Evolutionary conservation across 2,329 filamentous ascomycete species (phyloP).

Genomic region (Colletotrichum sp.): DNA sequence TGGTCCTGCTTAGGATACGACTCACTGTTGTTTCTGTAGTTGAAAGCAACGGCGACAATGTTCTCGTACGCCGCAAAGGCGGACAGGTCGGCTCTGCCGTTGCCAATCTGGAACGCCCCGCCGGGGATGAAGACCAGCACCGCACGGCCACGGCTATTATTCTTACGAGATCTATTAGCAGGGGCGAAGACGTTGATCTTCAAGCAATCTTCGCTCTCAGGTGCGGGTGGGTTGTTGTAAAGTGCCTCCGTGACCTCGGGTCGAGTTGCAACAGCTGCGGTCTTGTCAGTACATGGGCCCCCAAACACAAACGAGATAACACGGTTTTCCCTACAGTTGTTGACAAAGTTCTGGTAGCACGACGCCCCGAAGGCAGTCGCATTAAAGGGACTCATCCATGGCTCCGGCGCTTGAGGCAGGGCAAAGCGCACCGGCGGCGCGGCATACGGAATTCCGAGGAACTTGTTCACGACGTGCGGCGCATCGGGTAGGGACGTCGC

Average conservation of each 20-base stretch:
- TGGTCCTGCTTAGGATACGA: too few relatives aligned
- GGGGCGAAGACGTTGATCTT: conserved; percentile 32
- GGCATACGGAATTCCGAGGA: conserved; percentile 58
- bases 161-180: background rate
- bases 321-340: background rate
- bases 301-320: accelerated
- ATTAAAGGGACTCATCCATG: background rate
- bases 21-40: conserved; percentile 23
- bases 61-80: conserved; percentile 31
- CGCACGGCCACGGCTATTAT: background rate
- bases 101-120: conserved; percentile 29
- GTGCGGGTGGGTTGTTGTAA: background rate
- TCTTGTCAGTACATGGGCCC: background rate
- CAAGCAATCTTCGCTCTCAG: conserved; percentile 33
- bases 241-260: background rate
- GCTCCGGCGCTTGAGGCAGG: background rate
- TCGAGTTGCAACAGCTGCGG: background rate
- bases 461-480: conserved; percentile 37
- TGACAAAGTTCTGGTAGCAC: background rate
- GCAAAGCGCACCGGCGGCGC: conserved; percentile 46
- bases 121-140: conserved; percentile 30
- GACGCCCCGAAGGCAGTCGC: background rate
- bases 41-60: conserved; percentile 28
- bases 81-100: conserved; percentile 25
- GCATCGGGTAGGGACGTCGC: background rate